Conservation (phyloP, 257 asterid genomes). For the Jasminum sambac region DNA sequence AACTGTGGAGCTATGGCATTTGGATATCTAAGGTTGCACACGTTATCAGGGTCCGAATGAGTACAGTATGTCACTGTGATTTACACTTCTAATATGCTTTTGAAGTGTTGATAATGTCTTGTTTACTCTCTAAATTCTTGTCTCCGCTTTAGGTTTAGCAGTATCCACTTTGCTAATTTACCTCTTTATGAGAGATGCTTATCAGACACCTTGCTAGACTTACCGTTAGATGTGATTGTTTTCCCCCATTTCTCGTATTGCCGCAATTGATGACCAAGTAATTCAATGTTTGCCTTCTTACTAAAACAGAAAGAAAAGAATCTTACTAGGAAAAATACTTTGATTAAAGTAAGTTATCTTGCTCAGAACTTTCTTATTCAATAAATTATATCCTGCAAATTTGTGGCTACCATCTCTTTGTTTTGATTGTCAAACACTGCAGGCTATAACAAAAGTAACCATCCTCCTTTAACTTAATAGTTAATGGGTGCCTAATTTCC, state of each 20-base stretch:
- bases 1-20: not conserved
- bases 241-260: too few relatives aligned
- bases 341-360: slow-evolving; percentile 3
- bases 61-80: not conserved
- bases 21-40: not conserved
- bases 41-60: not conserved
- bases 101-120: not conserved
- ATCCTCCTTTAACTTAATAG: not conserved
- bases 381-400: slow-evolving; percentile 3
- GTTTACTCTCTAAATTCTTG: too few relatives aligned
- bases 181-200: too few relatives aligned
- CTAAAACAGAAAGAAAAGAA: slow-evolving; percentile 3
- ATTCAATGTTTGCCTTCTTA: not conserved
- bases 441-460: slow-evolving; percentile 13
- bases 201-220: too few relatives aligned
- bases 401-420: slow-evolving; percentile 7
- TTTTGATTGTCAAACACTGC: slow-evolving; percentile 11
- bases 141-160: too few relatives aligned
- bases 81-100: not conserved
- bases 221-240: too few relatives aligned
- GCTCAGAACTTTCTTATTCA: not conserved
- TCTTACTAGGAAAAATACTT: slow-evolving; percentile 6
- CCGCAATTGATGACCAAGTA: slow-evolving; percentile 4
- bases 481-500: not conserved
- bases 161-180: too few relatives aligned